phyloP scores from a whole-genome alignment of 1,139 yeast species.

The Lodderomyces orthopsilosis region DNA sequence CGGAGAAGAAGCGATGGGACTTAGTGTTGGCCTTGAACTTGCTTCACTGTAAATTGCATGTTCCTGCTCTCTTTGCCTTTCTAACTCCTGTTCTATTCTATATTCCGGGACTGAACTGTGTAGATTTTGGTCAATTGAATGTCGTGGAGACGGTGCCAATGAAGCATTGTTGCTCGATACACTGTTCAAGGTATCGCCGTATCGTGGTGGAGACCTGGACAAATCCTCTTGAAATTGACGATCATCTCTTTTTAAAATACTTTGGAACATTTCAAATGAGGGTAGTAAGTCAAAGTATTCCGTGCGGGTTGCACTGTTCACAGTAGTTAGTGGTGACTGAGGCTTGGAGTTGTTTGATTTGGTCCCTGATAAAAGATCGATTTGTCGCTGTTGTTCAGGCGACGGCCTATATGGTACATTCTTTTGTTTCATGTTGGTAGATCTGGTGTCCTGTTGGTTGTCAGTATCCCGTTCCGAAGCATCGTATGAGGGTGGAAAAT shows the following conservation, averaged over 20 bases:
- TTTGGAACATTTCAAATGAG: slow-evolving; percentile 62
- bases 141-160: slow-evolving; percentile 12
- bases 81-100: slow-evolving; percentile 15
- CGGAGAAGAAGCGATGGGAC: slow-evolving; percentile 7
- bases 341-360: slow-evolving; percentile 9
- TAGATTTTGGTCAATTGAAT: slow-evolving; percentile 18
- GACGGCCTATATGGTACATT: slow-evolving; percentile 36
- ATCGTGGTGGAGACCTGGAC: slow-evolving; percentile 37
- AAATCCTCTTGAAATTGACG: slow-evolving; percentile 41
- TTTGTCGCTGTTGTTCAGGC: slow-evolving; percentile 34
- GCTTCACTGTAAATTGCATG: slow-evolving; percentile 8
- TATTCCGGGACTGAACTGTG: slow-evolving; percentile 15
- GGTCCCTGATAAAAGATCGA: slow-evolving; percentile 22
- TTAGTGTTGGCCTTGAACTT: slow-evolving; percentile 6
- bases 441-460: neutral
- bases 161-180: slow-evolving; percentile 27
- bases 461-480: neutral
- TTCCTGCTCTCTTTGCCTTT: slow-evolving; percentile 1
- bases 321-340: slow-evolving; percentile 22
- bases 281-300: slow-evolving; percentile 57
- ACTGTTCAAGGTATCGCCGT: slow-evolving; percentile 34
- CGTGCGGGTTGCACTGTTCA: slow-evolving; percentile 34
- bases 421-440: slow-evolving; percentile 8
- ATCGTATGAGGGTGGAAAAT: slow-evolving; percentile 4
- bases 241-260: slow-evolving; percentile 49